phyloP scores from a whole-genome alignment of 1,139 yeast species.

The Candida mesenterica region DNA sequence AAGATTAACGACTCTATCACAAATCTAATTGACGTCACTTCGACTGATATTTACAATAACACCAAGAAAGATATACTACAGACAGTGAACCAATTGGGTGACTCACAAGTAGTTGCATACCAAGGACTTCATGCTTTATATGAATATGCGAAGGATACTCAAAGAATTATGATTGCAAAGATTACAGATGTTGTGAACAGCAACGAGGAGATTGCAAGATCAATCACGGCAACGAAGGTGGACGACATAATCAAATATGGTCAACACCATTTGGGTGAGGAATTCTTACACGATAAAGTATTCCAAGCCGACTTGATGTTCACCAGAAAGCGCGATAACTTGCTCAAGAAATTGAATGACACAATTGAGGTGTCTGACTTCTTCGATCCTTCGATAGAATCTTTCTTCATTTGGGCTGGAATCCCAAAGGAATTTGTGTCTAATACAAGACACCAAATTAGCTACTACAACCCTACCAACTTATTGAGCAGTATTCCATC shows the following conservation, averaged over 20 bases:
- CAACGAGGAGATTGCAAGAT: conserved; percentile 70
- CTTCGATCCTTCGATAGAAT: conserved; percentile 70
- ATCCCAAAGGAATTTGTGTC: conserved; percentile 34
- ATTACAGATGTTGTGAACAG: conserved; percentile 61
- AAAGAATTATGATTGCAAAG: conserved; percentile 61
- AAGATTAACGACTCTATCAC: conserved; percentile 61
- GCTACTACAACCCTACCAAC: conserved; percentile 34
- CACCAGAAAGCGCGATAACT: conserved; percentile 63
- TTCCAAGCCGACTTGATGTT: conserved; percentile 86
- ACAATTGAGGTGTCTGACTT: conserved; percentile 67
- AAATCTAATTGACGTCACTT: conserved; percentile 58
- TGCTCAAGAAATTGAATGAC: conserved; percentile 58
- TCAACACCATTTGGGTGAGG: conserved; percentile 53
- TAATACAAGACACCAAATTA: conserved; percentile 29
- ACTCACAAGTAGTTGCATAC: conserved; percentile 53
- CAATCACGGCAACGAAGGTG: conserved; percentile 57
- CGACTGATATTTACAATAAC: conserved; percentile 57
- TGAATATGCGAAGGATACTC: conserved; percentile 70
- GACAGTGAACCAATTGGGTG: conserved; percentile 60
- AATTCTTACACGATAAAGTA: conserved; percentile 58
- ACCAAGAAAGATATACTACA: conserved; percentile 54
- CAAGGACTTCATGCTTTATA: conserved; percentile 64
- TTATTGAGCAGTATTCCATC: conserved; percentile 33
- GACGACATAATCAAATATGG: conserved; percentile 66
- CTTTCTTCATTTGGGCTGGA: conserved; percentile 48